These are phyloP conservation scores for Ruellia speciosa DNA, from an alignment of 305 asterid genomes.

Conservation along the genomic window DNA sequence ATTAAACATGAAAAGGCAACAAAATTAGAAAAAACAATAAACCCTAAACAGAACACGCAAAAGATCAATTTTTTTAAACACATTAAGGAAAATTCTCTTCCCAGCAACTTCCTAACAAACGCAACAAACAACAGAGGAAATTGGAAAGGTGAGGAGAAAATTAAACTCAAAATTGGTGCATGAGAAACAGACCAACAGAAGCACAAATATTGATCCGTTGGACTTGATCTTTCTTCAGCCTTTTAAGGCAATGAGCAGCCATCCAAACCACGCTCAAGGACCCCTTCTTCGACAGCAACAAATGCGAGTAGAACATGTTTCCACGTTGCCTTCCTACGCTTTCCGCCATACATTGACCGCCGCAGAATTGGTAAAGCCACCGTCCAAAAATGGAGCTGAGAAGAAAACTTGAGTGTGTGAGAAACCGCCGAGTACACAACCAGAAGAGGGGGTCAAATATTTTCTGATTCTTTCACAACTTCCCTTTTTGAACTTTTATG, in stretches of 20 bases:
- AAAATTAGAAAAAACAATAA: background rate
- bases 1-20: background rate
- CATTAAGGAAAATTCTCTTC: background rate
- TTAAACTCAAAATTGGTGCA: background rate
- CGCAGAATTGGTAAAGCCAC: constrained; percentile 15
- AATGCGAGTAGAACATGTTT: constrained; percentile 61
- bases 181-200: constrained; percentile 61
- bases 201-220: constrained; percentile 50
- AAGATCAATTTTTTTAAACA: background rate
- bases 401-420: constrained; percentile 3
- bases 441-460: background rate
- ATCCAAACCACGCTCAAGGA: constrained; percentile 63
- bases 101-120: background rate
- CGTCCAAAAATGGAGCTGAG: constrained; percentile 11
- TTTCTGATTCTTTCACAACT: background rate
- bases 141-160: background rate
- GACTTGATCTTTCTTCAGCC: constrained; percentile 51
- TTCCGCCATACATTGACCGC: background rate
- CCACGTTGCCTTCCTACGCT: constrained; percentile 26
- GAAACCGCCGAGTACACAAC: constrained; percentile 23
- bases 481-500: background rate
- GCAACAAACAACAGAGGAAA: background rate
- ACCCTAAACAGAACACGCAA: constrained; percentile 6
- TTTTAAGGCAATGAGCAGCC: constrained; percentile 80
- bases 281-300: constrained; percentile 71